Base-by-base conservation (phyloP, 306 rosid species). In the Fagus crenata region DNA sequence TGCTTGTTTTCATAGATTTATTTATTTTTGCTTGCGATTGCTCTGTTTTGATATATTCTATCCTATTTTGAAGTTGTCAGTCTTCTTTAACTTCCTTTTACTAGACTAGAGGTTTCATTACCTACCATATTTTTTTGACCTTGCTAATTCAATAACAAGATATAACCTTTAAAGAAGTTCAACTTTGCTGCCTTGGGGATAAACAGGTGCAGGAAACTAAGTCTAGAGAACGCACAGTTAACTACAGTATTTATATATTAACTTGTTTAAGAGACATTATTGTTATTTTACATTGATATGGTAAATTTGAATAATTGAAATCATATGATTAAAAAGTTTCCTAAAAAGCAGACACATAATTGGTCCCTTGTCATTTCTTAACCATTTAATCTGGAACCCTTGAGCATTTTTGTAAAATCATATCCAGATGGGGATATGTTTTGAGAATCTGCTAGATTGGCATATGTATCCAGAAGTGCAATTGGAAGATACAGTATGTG, bases 21-120 rank as follows among this genome's bases (percentile, higher is more conserved):
- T 60, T 59, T 59, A 3, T 73, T 75, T 60, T 72, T 51, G 73
- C 55, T 63, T 56, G 7, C 41, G 61, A 41, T 74, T 42, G 73
- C 63, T 80, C 28, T 69, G 41, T 79, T 68, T 61, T 69, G 58
- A 9, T 28, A 2, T 18, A 4, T 15, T 40, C 28, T 31, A 15
- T 15, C 7, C 7, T 39, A 32, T 53, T 22, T 31, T 14, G 15
- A 69, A 13, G 43, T 18, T 28, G 54, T 61, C 35, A 11, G 3
- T 41, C 7, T 49, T 42, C 40, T 49, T 4, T 71, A 42, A 9
- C 58, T 70, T 17, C n/a, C 56, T 13, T 70, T 32, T 7, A 6
- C 49, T 22, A 53, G 46, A 13, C 14, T 28, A 39, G 14, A 7
- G 33, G 63, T 51, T 64, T 54, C 46, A 49, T 41, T 55, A 53